phyloP scores from a whole-genome alignment of 179 eudicot genomes.

The Carnegiea gigantea region DNA sequence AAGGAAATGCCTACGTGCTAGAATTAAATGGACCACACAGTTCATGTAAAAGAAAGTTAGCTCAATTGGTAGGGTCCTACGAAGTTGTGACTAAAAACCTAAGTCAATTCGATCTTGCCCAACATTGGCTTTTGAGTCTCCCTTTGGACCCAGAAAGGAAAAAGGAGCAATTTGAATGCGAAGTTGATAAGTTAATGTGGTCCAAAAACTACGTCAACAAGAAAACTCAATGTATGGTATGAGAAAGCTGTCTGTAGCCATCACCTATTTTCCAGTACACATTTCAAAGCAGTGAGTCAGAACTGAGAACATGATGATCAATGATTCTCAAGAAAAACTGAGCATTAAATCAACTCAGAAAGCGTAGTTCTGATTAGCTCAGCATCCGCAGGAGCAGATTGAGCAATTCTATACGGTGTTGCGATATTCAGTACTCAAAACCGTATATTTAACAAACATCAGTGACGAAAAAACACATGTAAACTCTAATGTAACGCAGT shows the following conservation, averaged over 20 bases:
- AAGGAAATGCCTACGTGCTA: neutral
- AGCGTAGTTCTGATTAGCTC: neutral
- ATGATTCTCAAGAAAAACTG: neutral
- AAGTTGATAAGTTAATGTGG: neutral
- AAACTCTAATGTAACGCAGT: neutral
- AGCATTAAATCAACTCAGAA: slow-evolving; percentile 24
- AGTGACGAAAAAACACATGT: neutral
- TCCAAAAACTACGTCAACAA: neutral
- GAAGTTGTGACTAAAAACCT: neutral
- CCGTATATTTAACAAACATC: neutral
- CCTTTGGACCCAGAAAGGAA: neutral
- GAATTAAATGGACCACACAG: slow-evolving; percentile 6
- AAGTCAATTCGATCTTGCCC: neutral
- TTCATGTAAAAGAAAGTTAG: neutral
- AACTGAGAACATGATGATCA: slow-evolving; percentile 16
- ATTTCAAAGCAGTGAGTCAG: slow-evolving; percentile 12
- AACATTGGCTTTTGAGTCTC: neutral
- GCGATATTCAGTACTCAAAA: neutral
- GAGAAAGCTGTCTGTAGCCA: neutral
- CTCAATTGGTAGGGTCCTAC: neutral
- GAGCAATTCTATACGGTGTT: slow-evolving; percentile 20
- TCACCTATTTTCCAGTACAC: neutral
- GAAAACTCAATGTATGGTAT: neutral
- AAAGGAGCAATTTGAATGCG: neutral
- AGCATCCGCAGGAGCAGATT: slow-evolving; percentile 17